phyloP scores from a whole-genome alignment of 1,284 basidiomycete genomes.

The Austropuccinia psidii region DNA sequence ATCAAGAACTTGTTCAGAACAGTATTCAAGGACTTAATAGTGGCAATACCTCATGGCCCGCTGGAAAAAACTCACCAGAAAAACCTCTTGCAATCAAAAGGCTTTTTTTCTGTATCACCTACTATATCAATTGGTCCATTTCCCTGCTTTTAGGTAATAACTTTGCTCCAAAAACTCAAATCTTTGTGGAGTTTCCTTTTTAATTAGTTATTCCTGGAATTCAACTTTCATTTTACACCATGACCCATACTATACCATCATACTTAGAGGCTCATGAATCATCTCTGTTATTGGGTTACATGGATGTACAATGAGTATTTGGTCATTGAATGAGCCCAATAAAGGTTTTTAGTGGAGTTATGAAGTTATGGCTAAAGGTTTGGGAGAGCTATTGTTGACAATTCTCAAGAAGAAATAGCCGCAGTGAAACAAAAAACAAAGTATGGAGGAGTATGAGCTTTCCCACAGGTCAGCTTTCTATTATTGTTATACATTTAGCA shows the following conservation, averaged over 20 bases:
- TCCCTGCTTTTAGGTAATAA: background rate
- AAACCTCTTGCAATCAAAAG: constrained; percentile 28
- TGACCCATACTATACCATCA: constrained; percentile 26
- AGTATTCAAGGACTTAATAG: constrained; percentile 28
- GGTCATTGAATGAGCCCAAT: constrained; percentile 36
- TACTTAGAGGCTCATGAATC: constrained; percentile 32
- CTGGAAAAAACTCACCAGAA: constrained; percentile 24
- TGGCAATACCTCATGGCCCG: constrained; percentile 28
- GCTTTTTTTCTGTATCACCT: background rate
- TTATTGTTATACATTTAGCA: no score
- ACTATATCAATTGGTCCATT: background rate
- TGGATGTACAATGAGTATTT: constrained; percentile 30
- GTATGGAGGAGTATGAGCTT: background rate
- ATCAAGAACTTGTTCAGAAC: constrained; percentile 22
- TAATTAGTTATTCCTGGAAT: constrained; percentile 21
- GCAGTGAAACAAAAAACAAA: background rate
- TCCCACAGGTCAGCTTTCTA: constrained; percentile 22
- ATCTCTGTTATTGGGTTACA: constrained; percentile 25
- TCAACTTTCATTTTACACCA: constrained; percentile 20
- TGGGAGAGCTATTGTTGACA: constrained; percentile 10
- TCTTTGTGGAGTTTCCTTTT: background rate
- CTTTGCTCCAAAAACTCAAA: no score
- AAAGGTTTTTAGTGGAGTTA: constrained; percentile 34
- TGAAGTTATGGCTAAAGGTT: constrained; percentile 34
- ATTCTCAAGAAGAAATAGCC: background rate